phyloP scores from a whole-genome alignment of 2,329 filamentous ascomycete species.

The Xylariaceae sp. region DNA sequence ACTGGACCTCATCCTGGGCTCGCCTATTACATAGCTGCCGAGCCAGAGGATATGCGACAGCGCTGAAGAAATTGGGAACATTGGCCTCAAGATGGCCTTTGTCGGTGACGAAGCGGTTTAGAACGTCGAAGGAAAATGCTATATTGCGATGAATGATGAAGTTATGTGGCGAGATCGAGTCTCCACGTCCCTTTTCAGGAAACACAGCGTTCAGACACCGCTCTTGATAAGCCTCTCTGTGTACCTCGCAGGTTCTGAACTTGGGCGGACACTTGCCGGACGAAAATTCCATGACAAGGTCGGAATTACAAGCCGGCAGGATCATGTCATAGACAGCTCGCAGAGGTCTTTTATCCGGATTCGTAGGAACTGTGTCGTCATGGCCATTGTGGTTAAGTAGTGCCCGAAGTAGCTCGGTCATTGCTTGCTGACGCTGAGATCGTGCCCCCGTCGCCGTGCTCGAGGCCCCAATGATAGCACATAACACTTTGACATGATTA shows the following conservation, averaged over 20 bases:
- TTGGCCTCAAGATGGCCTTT: conserved; percentile 4
- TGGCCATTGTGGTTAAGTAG: conserved; percentile 2
- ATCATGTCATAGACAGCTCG: conserved; percentile 5
- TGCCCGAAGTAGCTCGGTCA: conserved; percentile 5
- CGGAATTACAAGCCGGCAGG: conserved; percentile 7
- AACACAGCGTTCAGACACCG: conserved; percentile 4
- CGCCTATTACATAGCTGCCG: conserved; percentile 5
- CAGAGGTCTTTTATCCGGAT: conserved; percentile 8
- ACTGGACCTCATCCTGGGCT: conserved; percentile 1
- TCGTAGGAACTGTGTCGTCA: background rate
- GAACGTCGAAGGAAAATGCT: conserved; percentile 3
- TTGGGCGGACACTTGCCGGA: background rate
- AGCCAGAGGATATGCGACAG: conserved; percentile 7
- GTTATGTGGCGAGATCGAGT: conserved; percentile 6
- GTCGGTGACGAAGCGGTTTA: conserved; percentile 1
- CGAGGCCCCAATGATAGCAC: conserved; percentile 2
- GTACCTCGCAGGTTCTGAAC: background rate
- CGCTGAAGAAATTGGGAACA: conserved; percentile 5
- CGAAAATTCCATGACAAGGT: background rate
- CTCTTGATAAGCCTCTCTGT: conserved; percentile 1
- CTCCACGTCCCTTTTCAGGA: background rate
- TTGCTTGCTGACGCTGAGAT: background rate
- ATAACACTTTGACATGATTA: conserved; percentile 9
- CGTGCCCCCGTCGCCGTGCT: background rate
- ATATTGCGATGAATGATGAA: conserved; percentile 6